These are phyloP conservation scores for Dothidotthia symphoricarpi DNA, from an alignment of 2,329 filamentous ascomycete species.

Conservation along the genomic window DNA sequence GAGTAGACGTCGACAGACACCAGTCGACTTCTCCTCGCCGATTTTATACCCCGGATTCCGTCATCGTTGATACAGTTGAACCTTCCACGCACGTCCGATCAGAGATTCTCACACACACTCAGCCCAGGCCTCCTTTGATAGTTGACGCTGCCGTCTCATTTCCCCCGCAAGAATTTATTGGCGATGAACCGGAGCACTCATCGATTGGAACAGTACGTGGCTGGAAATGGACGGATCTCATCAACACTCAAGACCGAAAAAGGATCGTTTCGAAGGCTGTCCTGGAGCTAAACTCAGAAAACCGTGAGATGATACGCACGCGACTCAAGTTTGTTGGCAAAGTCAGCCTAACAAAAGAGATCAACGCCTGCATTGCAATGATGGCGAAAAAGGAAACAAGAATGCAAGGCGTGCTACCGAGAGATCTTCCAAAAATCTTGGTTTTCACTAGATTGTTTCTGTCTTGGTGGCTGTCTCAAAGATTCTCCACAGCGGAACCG, in stretches of 20 bases:
- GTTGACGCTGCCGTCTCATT: too few species aligned
- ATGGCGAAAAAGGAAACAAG: slow-evolving; percentile 14
- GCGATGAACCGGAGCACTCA: slow-evolving; percentile 25
- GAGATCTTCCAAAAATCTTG: slow-evolving; percentile 27
- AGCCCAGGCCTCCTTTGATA: too few species aligned
- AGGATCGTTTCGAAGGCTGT: slow-evolving; percentile 48
- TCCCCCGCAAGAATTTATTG: slow-evolving; percentile 1
- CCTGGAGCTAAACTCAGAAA: slow-evolving; percentile 23
- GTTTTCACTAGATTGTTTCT: slow-evolving; percentile 33
- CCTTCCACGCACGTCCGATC: background rate
- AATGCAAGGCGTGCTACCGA: slow-evolving; percentile 26
- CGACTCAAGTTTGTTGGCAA: slow-evolving; percentile 22
- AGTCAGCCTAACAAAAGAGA: slow-evolving; percentile 22
- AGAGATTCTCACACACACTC: background rate
- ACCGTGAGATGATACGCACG: slow-evolving; percentile 22
- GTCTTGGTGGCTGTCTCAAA: slow-evolving; percentile 37
- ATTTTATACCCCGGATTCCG: background rate
- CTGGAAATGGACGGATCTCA: slow-evolving; percentile 41
- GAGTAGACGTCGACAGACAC: too few species aligned
- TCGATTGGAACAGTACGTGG: slow-evolving; percentile 24
- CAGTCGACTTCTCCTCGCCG: background rate
- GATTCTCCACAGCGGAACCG: slow-evolving; percentile 16
- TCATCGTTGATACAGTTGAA: slow-evolving; percentile 10
- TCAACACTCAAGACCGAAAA: slow-evolving; percentile 43
- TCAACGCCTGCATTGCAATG: slow-evolving; percentile 26